These are phyloP conservation scores for Candida boleticola DNA, from an alignment of 805 yeast genomes.

Conservation along the genomic window DNA sequence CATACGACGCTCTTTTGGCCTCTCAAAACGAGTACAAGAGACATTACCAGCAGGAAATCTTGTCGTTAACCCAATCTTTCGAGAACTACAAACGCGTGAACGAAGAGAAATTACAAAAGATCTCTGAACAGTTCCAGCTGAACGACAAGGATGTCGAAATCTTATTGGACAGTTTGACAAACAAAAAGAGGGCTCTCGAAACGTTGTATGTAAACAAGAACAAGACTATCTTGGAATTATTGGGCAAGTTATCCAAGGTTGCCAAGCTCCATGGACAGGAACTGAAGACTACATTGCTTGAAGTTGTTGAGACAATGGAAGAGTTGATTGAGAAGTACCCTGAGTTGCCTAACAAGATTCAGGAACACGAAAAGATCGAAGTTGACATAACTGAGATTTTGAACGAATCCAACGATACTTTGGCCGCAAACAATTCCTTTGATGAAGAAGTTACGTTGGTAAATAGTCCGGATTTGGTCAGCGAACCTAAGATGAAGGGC, in stretches of 20 bases:
- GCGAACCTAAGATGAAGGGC: slow-evolving; percentile 3
- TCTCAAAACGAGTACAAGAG: slow-evolving; percentile 52
- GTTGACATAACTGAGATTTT: slow-evolving; percentile 35
- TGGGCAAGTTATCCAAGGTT: slow-evolving; percentile 42
- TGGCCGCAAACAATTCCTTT: slow-evolving; percentile 25
- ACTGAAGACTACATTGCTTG: slow-evolving; percentile 41
- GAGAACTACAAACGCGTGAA: slow-evolving; percentile 35
- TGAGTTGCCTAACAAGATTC: slow-evolving; percentile 30
- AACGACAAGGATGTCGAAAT: slow-evolving; percentile 51
- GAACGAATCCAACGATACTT: slow-evolving; percentile 29
- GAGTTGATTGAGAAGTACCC: slow-evolving; percentile 35
- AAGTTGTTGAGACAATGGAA: slow-evolving; percentile 46
- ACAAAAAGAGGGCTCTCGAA: slow-evolving; percentile 49
- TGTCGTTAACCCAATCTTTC: slow-evolving; percentile 34
- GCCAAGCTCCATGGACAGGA: slow-evolving; percentile 51
- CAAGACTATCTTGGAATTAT: slow-evolving; percentile 38
- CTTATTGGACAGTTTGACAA: slow-evolving; percentile 47
- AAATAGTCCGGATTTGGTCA: slow-evolving; percentile 7
- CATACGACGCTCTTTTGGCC: slow-evolving; percentile 56
- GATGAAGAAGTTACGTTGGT: slow-evolving; percentile 33
- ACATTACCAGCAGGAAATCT: slow-evolving; percentile 46
- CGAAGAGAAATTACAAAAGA: slow-evolving; percentile 30
- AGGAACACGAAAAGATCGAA: slow-evolving; percentile 24
- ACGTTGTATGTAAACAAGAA: slow-evolving; percentile 48
- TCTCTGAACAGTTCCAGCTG: slow-evolving; percentile 34